Percentiles rank a stretch among this genome's conserved stretches.
phyloP scores from a whole-genome alignment of 169 alveolate species.

The Plasmodium malariae region DNA sequence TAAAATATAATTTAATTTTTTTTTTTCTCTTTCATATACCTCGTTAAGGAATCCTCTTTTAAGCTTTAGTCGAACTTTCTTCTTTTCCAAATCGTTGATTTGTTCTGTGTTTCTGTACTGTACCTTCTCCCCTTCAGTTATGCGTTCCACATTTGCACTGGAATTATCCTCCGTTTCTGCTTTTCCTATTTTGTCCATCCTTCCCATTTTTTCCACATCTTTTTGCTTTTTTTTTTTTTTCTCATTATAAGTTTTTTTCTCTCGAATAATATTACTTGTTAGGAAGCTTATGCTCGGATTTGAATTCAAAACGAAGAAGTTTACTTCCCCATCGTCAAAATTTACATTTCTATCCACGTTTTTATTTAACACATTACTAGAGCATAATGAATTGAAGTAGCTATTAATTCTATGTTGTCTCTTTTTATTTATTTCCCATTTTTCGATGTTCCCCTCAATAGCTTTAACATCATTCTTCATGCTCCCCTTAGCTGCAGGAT shows the following conservation, averaged over 20 bases:
- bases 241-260: neutral
- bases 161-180: neutral
- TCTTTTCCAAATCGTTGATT: neutral
- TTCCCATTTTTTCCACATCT: neutral
- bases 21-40: constrained; percentile 50
- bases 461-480: neutral
- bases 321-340: constrained; percentile 59
- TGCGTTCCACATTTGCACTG: neutral
- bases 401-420: constrained; percentile 1
- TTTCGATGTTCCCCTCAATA: neutral
- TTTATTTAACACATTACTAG: constrained; percentile 33
- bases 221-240: neutral
- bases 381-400: constrained; percentile 31
- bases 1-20: constrained; percentile 19
- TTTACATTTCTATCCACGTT: constrained; percentile 49
- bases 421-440: neutral
- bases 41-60: constrained; percentile 72
- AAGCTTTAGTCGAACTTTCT: constrained; percentile 33
- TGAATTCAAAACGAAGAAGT: constrained; percentile 35
- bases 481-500: neutral
- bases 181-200: neutral
- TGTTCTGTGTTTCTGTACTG: neutral
- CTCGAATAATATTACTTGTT: neutral
- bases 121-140: neutral
- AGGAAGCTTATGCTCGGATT: constrained; percentile 48